A percentile compares a stretch with the other conserved stretches of the same genome.
Evolutionary conservation across 1,139 yeast species (phyloP).

Genomic region (Candida glucosophila): DNA sequence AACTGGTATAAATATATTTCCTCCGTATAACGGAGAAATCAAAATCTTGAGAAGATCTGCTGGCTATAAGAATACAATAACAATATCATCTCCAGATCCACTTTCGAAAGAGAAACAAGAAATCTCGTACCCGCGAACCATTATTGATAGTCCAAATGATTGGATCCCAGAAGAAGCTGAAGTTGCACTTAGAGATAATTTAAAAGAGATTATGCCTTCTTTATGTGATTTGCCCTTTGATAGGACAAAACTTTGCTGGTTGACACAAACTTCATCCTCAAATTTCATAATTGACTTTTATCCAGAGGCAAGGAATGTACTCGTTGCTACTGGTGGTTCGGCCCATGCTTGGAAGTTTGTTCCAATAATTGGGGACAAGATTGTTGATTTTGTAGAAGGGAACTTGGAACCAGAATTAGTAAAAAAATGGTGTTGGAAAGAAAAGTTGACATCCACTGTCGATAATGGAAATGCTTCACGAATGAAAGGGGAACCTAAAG

Average conservation of each 20-base stretch:
- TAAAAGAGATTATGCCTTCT: constrained; percentile 10
- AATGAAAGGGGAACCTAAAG: constrained; percentile 2
- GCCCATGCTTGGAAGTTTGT: constrained; percentile 25
- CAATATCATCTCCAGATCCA: constrained; percentile 1
- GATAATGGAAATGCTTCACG: constrained; percentile 2
- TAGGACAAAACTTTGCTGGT: constrained; percentile 14
- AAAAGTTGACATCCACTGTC: constrained; percentile 5
- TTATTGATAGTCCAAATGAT: constrained; percentile 4
- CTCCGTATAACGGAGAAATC: constrained; percentile 2
- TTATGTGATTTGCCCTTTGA: constrained; percentile 9
- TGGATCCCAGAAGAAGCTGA: constrained; percentile 13
- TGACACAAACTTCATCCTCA: constrained; percentile 27
- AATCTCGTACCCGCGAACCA: constrained; percentile 28
- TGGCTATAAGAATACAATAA: constrained; percentile 2
- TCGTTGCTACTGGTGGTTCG: constrained; percentile 33
- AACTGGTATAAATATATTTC: constrained; percentile 2
- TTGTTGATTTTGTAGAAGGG: constrained; percentile 14
- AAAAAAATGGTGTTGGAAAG: constrained; percentile 18
- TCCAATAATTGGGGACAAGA: constrained; percentile 18
- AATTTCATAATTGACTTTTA: constrained; percentile 26
- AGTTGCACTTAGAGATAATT: constrained; percentile 11
- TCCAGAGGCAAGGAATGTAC: constrained; percentile 20
- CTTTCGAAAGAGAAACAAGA: constrained; percentile 26
- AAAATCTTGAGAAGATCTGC: constrained; percentile 3
- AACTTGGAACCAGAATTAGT: constrained; percentile 9